phyloP scores from a whole-genome alignment of 768 basidiomycete genomes.

The Lactarius quietus region DNA sequence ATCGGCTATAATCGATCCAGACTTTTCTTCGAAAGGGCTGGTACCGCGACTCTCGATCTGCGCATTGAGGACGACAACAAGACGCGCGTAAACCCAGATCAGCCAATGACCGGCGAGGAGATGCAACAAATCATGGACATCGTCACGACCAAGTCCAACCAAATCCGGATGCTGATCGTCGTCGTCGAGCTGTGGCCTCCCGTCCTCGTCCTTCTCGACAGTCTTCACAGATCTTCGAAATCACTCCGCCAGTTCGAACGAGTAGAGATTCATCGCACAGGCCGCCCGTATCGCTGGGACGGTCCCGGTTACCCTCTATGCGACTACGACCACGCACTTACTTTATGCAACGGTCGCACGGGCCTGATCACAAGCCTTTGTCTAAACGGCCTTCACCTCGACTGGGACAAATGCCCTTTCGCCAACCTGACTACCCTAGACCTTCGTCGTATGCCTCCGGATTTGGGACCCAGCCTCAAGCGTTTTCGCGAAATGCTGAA shows the following conservation, averaged over 20 bases:
- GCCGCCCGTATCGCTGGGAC: conserved; percentile 44
- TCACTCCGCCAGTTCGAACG: conserved; percentile 42
- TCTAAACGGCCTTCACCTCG: conserved; percentile 56
- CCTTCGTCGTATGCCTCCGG: conserved; percentile 55
- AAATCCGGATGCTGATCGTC: conserved; percentile 57
- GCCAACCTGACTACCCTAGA: conserved; percentile 61
- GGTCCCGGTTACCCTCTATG: conserved; percentile 41
- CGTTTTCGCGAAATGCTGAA: conserved; percentile 53
- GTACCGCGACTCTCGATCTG: conserved; percentile 53
- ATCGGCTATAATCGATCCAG: conserved; percentile 47
- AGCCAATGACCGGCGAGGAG: conserved; percentile 38
- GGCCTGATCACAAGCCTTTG: conserved; percentile 48
- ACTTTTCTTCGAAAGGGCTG: conserved; percentile 56
- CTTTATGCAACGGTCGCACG: conserved; percentile 50
- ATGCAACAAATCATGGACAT: conserved; percentile 49
- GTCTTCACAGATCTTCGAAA: conserved; percentile 33
- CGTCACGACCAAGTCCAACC: conserved; percentile 50
- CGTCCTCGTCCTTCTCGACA: conserved; percentile 48
- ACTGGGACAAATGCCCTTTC: conserved; percentile 50
- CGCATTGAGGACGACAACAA: conserved; percentile 47
- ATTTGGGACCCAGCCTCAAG: conserved; percentile 45
- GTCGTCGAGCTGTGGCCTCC: conserved; percentile 55
- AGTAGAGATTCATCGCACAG: conserved; percentile 61
- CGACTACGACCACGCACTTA: conserved; percentile 34
- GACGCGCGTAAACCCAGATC: conserved; percentile 4